Evolutionary conservation across 345 rosid species (phyloP).

Genomic region (Syzygium aromaticum): DNA sequence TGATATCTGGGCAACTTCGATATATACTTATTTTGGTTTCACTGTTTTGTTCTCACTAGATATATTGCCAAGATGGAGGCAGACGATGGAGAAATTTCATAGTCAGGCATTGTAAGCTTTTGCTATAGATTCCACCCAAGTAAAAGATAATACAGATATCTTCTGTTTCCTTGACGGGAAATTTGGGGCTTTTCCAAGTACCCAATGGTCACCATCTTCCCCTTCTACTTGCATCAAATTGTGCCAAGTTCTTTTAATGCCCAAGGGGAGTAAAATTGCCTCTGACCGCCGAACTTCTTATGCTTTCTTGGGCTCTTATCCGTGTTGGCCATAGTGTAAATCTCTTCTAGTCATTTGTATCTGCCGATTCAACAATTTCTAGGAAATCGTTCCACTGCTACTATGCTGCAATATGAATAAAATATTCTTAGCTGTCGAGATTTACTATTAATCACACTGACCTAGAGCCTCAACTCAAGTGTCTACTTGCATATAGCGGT

Average conservation of each 20-base stretch:
- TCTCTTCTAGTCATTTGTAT: background rate
- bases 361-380: background rate
- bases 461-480: background rate
- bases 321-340: background rate
- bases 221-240: background rate
- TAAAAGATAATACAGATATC: background rate
- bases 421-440: background rate
- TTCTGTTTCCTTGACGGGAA: background rate
- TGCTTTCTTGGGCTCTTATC: background rate
- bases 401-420: background rate
- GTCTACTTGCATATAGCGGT: background rate
- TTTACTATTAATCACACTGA: background rate
- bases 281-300: background rate
- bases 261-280: background rate
- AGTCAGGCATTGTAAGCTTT: slow-evolving; percentile 55
- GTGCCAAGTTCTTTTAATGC: background rate
- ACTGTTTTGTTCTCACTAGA: slow-evolving; percentile 12
- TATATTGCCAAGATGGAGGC: slow-evolving; percentile 72
- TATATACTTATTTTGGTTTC: background rate
- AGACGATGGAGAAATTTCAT: slow-evolving; percentile 74
- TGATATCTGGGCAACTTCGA: background rate
- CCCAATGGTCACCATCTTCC: background rate
- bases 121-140: background rate
- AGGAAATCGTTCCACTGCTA: background rate
- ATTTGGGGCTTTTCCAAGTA: background rate